Base-by-base conservation (phyloP, 1,284 basidiomycete genomes). In the Apiotrichum veenhuisii region DNA sequence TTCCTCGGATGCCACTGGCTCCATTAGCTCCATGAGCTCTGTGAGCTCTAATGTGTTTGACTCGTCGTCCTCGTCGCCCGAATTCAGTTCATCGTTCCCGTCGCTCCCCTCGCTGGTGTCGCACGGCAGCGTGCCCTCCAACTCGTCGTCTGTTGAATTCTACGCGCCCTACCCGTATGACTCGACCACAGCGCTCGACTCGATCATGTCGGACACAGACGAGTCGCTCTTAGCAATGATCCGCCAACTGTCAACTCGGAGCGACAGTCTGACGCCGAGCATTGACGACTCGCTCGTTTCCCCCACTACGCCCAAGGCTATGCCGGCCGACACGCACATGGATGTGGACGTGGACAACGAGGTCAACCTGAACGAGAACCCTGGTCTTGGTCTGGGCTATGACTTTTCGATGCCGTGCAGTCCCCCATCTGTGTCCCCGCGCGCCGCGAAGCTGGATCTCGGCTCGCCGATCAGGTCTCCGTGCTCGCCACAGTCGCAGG, bases 21-120 rank as follows among this genome's bases (percentile, higher is more conserved):
- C 50, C 55, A 38, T 41, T 20, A 20, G n/a, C 27, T 18, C 15
- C 12, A 5, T 10, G 10, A 33, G 34, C 34, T n/a, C n/a, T n/a
- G n/a, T n/a, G n/a, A n/a, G n/a, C n/a, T n/a, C n/a, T n/a, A n/a
- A n/a, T n/a, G n/a, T n/a, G n/a, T n/a, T n/a, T n/a, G n/a, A n/a
- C n/a, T 52, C 61, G 38, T 54, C 53, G 11, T 60, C 70, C 33
- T 61, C 66, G 5, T 50, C 59, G n/a, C 58, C 65, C 26, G 52
- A 52, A 5, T 59, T 54, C 52, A 40, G 20, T 42, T 70, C 71
- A 26, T 38, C 17, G n/a, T 71, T 67, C 55, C 57, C 64, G 1
- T 75, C 73, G 2, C 66, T 73, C 42, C 72, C 72, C 1, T 74
- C 72, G 9, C 52, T 69, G 18, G n/a, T 69, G 64, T 40, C 71